Percentiles rank a stretch among this genome's conserved stretches.
These are phyloP conservation scores for Fusarium vanettenii DNA, from an alignment of 2,329 filamentous ascomycete genomes.

Conservation along the genomic window DNA sequence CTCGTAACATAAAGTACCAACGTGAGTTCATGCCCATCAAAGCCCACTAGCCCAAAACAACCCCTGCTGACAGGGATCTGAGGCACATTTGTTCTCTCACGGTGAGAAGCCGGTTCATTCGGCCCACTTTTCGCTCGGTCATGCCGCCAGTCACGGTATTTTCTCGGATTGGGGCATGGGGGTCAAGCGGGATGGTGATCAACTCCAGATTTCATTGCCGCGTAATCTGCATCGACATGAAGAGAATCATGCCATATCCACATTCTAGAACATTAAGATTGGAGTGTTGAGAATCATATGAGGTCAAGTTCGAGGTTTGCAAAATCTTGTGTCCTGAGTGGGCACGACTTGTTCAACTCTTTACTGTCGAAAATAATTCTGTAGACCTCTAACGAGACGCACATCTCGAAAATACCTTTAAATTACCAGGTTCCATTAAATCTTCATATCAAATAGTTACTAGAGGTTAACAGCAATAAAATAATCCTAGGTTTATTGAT, in stretches of 20 bases:
- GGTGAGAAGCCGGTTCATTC: not conserved
- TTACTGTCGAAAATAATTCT: no score
- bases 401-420: not conserved
- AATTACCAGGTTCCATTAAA: not conserved
- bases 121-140: not conserved
- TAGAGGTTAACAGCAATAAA: no score
- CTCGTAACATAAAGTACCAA: not conserved
- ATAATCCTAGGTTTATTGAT: not conserved
- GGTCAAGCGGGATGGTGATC: not conserved
- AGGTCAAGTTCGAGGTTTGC: not conserved
- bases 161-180: not conserved
- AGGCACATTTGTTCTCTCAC: not conserved
- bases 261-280: not conserved
- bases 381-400: no score
- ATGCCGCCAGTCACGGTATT: not conserved
- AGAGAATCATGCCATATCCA: not conserved
- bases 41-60: no score
- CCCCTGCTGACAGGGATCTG: not conserved
- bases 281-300: not conserved
- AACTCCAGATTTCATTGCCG: not conserved
- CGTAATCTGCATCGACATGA: not conserved
- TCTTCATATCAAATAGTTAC: not conserved
- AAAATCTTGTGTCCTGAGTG: not conserved
- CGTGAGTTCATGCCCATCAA: not conserved
- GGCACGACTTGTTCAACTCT: no score